A percentile compares a stretch with the other conserved stretches of the same genome.
These are phyloP conservation scores for Stellera chamaejasme DNA, from an alignment of 345 rosid species.

Conservation along the genomic window DNA sequence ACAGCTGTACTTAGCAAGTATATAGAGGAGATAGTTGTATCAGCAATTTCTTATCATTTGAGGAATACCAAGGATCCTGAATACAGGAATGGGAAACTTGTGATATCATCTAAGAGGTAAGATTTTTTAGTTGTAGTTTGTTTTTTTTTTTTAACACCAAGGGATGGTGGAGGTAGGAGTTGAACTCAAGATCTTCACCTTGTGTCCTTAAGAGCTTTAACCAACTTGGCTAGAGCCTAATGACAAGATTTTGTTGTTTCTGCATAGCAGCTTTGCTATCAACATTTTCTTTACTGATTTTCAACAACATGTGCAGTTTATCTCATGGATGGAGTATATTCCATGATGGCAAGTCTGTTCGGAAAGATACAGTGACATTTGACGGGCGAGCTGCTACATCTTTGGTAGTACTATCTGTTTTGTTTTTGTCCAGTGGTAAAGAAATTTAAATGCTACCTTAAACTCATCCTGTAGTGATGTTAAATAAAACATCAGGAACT, in stretches of 20 bases:
- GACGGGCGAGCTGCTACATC: constrained; percentile 27
- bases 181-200: too few relatives aligned
- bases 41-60: constrained; percentile 29
- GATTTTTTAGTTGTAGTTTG: not conserved
- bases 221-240: too few relatives aligned
- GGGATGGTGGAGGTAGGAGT: too few relatives aligned
- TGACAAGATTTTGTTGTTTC: not conserved
- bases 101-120: constrained; percentile 12
- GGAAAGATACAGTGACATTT: too few relatives aligned
- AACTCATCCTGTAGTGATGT: not conserved
- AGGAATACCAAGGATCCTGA: constrained; percentile 24
- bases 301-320: constrained; percentile 15
- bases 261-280: not conserved
- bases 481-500: constrained; percentile 29
- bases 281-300: not conserved
- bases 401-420: constrained; percentile 21
- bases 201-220: too few relatives aligned
- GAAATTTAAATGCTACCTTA: not conserved
- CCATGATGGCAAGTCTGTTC: constrained; percentile 7
- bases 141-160: too few relatives aligned
- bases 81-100: constrained; percentile 28
- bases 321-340: constrained; percentile 30
- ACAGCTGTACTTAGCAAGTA: constrained; percentile 20
- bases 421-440: not conserved
- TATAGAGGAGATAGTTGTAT: constrained; percentile 24